Evolutionary conservation across 441 rosid genomes (phyloP), one percentile per base, ranked within the genome.

Genomic region (Eruca vesicaria): DNA sequence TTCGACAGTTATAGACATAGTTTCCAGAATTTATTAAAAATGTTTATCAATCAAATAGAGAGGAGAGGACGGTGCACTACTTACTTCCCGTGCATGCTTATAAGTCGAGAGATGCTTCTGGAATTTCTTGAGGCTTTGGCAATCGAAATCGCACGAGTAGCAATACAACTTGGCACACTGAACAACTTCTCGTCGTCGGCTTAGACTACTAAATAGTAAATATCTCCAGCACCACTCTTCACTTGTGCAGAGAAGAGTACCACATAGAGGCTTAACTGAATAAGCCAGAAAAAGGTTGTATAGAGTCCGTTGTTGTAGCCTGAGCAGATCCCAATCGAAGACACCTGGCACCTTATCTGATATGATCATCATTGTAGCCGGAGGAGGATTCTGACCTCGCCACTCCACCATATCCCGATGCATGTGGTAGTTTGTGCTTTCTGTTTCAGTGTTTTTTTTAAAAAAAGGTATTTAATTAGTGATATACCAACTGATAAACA

Each of bases 311-410:
- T 63, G 68, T 41, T 63, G 68, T 12, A 12, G 20, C 32, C 31
- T 32, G 55, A 7, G 14, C 52, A 63, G 68, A 38, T 8, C 20
- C 52, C 32, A 8, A 41, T 50, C 45, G 19, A 41, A 63, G 55
- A 8, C 14, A 38, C 28, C 33, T 38, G 21, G 12, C 32, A 38
- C 33, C 33, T 63, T 12, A 63, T 63, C 26, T 29, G 68, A 63
- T 41, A 63, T 41, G 33, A 63, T 10, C 68, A 63, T 63, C 68
- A 41, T 21, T 21, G 68, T 21, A 7, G 55, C 68, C 53, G 68
- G 68, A 63, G 68, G 55, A 4, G 55, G 33, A 41, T 41, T 63
- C 4, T 3, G 7, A 63, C 3, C 12, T 63, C 20, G 20, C 68
- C 68, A 38, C 2, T 3, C 5, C 14, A 63, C 8, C 68, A 63